Base-by-base conservation (phyloP, 495 filamentous ascomycete genomes). In the Xylaria bambusicola region DNA sequence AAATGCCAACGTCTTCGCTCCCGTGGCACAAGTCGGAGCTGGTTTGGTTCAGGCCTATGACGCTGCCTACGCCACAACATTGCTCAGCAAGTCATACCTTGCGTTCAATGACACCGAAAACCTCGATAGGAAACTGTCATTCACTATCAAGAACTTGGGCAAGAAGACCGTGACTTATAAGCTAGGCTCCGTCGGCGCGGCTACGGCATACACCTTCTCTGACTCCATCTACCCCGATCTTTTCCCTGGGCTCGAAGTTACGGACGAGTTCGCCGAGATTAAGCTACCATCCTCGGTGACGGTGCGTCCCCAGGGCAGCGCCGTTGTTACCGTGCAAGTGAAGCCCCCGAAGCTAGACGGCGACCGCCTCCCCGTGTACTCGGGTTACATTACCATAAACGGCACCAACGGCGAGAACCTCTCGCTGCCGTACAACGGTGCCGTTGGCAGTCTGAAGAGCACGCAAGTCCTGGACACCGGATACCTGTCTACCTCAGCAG, bases 101-200 rank as follows among this genome's bases (percentile, higher is more conserved):
- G 76, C 80, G 18, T 84, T 85, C 69, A 84, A 84, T 65, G 83
- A 86, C 64, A 84, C 81, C 6, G 74, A 79, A 50, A 53, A 82
- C 67, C 73, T 85, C 45, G 64, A 70, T n/a, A 62, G 71, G 2
- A 74, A 70, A 12, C 69, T 78, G 50, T 70, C 75, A 31, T 82
- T 86, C 61, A 74, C 68, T 56, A 74, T 86, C 66, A 74, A 68
- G 57, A 87, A 87, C 70, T 72, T 76, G 38, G 82, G 79, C 45
- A 62, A 60, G 2, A 67, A 67, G 13, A 68, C 69, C 6, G 70
- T 80, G 60, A 79, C 74, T 21, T 85, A 84, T 67, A 65, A 65
- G 9, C 66, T 86, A 24, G 69, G 70, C 50, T 68, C 76, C 26
- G 63, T 71, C 13, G 71, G 74, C 48, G 76, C 77, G 13, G 66